Evolutionary conservation across 2,329 filamentous ascomycete species (phyloP).

Genomic region (Hypoxylon sp.): DNA sequence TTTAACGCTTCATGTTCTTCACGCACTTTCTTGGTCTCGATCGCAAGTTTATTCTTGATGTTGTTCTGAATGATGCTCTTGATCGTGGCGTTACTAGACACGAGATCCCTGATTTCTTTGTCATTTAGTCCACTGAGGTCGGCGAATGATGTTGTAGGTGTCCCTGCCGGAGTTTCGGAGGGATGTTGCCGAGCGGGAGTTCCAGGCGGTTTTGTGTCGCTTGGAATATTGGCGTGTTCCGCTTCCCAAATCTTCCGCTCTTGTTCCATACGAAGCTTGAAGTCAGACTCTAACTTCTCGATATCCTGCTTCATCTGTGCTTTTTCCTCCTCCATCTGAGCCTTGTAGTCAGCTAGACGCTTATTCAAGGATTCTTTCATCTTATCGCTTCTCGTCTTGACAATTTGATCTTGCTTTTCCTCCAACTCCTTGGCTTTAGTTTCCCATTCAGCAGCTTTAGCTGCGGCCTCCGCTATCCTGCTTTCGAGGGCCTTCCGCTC

Average conservation of each 20-base stretch:
- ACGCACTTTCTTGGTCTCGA: slow-evolving; percentile 73
- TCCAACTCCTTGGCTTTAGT: slow-evolving; percentile 76
- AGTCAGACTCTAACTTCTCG: slow-evolving; percentile 72
- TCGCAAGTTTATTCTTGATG: slow-evolving; percentile 78
- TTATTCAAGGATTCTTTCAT: slow-evolving; percentile 79
- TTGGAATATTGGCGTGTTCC: slow-evolving; percentile 43
- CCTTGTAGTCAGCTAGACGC: slow-evolving; percentile 77
- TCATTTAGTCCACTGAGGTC: slow-evolving; percentile 68
- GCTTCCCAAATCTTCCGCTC: slow-evolving; percentile 53
- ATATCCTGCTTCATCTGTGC: slow-evolving; percentile 75
- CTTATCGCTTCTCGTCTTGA: slow-evolving; percentile 76
- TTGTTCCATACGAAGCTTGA: slow-evolving; percentile 52
- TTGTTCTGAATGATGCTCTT: slow-evolving; percentile 73
- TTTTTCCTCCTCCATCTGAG: slow-evolving; percentile 64
- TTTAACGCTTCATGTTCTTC: slow-evolving; percentile 67
- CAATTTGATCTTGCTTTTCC: slow-evolving; percentile 70
- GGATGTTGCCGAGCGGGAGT: slow-evolving; percentile 60
- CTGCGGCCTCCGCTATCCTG: slow-evolving; percentile 72
- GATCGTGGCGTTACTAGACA: slow-evolving; percentile 70
- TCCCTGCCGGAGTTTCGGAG: slow-evolving; percentile 56
- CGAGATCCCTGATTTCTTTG: slow-evolving; percentile 69
- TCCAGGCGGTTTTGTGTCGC: slow-evolving; percentile 50
- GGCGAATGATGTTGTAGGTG: slow-evolving; percentile 53
- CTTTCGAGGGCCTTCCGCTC: slow-evolving; percentile 74
- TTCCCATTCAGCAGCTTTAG: slow-evolving; percentile 75